Evolutionary conservation across 1,284 basidiomycete genomes (phyloP).

Genomic region (Sanguinoderma infundibulare): DNA sequence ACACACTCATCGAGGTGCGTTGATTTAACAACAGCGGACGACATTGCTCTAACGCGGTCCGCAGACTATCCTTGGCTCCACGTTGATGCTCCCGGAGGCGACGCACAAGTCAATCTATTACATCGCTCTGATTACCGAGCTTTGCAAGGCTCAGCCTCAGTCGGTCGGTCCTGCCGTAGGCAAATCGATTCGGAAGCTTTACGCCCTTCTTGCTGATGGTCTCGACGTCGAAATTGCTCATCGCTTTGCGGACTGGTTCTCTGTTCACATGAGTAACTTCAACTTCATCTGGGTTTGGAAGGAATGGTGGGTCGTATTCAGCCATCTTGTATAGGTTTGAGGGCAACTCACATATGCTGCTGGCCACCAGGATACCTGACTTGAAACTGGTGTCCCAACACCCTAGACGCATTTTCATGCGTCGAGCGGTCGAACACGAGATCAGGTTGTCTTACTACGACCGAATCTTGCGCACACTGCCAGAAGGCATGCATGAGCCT

Average conservation of each 20-base stretch:
- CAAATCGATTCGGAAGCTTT: conserved; percentile 90
- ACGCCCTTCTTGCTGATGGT: conserved; percentile 75
- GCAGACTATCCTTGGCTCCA: conserved; percentile 76
- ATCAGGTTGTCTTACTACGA: conserved; percentile 94
- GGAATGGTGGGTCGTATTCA: conserved; percentile 77
- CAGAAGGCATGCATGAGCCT: conserved; percentile 75
- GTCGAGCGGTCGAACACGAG: conserved; percentile 89
- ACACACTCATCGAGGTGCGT: conserved; percentile 75
- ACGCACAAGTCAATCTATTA: conserved; percentile 87
- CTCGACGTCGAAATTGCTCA: conserved; percentile 85
- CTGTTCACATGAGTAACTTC: conserved; percentile 97
- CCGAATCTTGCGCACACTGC: conserved; percentile 88
- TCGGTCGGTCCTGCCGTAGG: conserved; percentile 97
- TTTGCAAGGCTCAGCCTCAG: conserved; percentile 90
- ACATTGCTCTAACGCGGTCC: conserved; percentile 1
- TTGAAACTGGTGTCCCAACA: conserved; percentile 73
- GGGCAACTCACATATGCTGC: neutral
- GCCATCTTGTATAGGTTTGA: neutral
- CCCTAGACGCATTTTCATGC: conserved; percentile 87
- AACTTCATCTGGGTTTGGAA: conserved; percentile 99
- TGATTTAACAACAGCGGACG: neutral
- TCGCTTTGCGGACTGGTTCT: conserved; percentile 93
- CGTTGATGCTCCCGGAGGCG: conserved; percentile 81
- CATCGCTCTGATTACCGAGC: conserved; percentile 87
- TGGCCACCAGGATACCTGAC: conserved; percentile 78